These are phyloP conservation scores for Pontederia paniculata DNA, from an alignment of 176 grass and related monocot genomes.

Conservation along the genomic window DNA sequence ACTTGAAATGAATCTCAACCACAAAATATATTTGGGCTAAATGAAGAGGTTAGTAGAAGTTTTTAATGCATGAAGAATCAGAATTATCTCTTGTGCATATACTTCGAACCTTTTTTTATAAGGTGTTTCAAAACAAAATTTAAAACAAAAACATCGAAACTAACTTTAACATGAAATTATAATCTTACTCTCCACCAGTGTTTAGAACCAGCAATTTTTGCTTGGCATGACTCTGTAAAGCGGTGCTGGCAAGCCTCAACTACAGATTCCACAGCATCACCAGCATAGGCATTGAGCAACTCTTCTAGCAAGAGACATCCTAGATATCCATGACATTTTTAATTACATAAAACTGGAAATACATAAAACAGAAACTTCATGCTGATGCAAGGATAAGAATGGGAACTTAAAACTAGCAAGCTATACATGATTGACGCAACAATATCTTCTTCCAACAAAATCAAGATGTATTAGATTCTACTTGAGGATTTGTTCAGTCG, in stretches of 20 bases:
- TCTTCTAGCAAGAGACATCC: constrained; percentile 90
- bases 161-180: not conserved
- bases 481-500: no score
- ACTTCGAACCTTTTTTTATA: no score
- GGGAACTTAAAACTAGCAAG: no score
- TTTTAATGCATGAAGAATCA: no score
- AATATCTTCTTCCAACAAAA: no score
- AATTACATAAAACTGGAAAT: not conserved
- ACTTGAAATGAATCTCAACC: no score
- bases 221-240: constrained; percentile 65
- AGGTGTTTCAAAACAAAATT: not conserved
- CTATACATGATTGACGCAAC: no score
- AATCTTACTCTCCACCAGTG: constrained; percentile 92
- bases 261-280: constrained; percentile 61
- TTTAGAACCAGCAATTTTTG: constrained; percentile 59
- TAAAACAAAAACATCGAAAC: not conserved
- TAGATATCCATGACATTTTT: constrained; percentile 6
- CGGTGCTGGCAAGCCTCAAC: constrained; percentile 47
- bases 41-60: no score
- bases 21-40: no score
- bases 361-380: not conserved
- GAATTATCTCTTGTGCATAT: no score
- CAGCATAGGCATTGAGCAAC: constrained; percentile 56
- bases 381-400: not conserved
- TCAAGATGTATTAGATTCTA: no score